Percentiles rank a stretch among this genome's conserved stretches.
Evolutionary conservation across 1,284 basidiomycete species (phyloP).

Genomic region (Agaricales sp.): DNA sequence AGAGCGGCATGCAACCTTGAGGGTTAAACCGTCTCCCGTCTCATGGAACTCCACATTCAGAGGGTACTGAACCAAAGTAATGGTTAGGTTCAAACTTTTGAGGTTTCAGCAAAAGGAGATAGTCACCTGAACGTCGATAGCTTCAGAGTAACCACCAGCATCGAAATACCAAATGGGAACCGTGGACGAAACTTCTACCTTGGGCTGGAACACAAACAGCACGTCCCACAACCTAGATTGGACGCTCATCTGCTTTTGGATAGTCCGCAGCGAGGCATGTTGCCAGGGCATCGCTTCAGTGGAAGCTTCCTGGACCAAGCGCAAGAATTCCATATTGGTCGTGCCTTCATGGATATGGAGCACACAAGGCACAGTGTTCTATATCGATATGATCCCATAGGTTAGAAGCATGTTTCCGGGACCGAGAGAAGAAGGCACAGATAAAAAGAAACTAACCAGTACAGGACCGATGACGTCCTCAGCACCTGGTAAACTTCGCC

Average conservation of each 20-base stretch:
- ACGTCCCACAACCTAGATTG: constrained; percentile 28
- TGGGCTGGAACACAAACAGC: constrained; percentile 37
- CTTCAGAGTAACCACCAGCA: constrained; percentile 19
- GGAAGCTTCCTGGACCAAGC: constrained; percentile 28
- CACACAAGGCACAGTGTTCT: constrained; percentile 40
- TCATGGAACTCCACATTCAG: constrained; percentile 36
- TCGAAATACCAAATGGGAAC: constrained; percentile 26
- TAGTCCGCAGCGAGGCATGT: constrained; percentile 33
- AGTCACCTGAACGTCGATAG: constrained; percentile 28
- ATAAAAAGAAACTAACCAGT: constrained; percentile 29
- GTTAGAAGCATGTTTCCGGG: too few species aligned
- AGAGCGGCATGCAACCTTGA: constrained; percentile 27
- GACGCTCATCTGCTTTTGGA: constrained; percentile 27
- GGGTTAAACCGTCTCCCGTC: constrained; percentile 18
- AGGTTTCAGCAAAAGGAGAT: not conserved
- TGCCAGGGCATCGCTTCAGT: constrained; percentile 33
- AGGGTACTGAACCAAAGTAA: constrained; percentile 25
- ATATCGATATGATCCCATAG: not conserved
- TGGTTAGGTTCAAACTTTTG: not conserved
- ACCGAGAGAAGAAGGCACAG: too few species aligned
- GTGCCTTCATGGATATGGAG: constrained; percentile 19
- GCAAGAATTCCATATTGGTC: constrained; percentile 26
- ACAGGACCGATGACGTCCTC: constrained; percentile 39
- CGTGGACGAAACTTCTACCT: constrained; percentile 8
- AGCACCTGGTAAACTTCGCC: constrained; percentile 28